Conservation (phyloP, 176 grass and related monocot genomes). For the Elymus sibiricus region DNA sequence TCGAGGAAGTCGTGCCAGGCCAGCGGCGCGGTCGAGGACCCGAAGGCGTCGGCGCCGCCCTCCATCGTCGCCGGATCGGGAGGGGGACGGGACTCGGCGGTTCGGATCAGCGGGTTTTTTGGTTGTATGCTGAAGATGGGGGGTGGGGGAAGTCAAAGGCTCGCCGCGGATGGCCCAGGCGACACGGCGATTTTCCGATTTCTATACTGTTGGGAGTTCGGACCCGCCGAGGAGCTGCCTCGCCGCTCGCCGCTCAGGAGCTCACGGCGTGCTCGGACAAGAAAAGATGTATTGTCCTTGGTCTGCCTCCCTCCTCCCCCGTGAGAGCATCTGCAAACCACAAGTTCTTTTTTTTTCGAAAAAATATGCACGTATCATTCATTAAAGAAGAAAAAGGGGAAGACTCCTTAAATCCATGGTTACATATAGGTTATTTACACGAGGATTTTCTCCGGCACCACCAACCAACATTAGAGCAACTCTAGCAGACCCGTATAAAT, state of each 20-base stretch:
- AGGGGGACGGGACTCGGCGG: background rate
- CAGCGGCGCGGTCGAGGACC: slow-evolving; percentile 68
- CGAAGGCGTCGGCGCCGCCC: slow-evolving; percentile 63
- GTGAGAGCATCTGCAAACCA: too few species aligned
- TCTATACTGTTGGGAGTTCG: slow-evolving; percentile 18
- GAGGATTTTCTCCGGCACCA: too few species aligned
- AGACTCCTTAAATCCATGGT: too few species aligned
- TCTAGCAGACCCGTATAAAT: too few species aligned
- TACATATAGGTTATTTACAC: too few species aligned
- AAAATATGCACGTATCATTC: too few species aligned
- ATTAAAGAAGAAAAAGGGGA: too few species aligned
- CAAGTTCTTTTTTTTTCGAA: too few species aligned
- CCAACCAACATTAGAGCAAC: too few species aligned
- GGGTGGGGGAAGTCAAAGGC: slow-evolving; percentile 22
- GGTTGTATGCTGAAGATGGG: background rate
- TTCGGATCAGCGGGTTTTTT: slow-evolving; percentile 12
- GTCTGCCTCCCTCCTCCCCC: background rate
- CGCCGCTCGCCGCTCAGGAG: background rate
- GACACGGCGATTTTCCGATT: slow-evolving; percentile 30
- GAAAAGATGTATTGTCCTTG: background rate
- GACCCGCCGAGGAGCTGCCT: slow-evolving; percentile 1
- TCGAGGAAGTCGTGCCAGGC: slow-evolving; percentile 98
- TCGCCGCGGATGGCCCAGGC: slow-evolving; percentile 26
- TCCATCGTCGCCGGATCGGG: slow-evolving; percentile 63
- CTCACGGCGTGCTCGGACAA: background rate